Percentiles rank a stretch among this genome's conserved stretches.
Evolutionary conservation across 345 rosid genomes (phyloP).

Genomic region (Streptanthus diversifolius): DNA sequence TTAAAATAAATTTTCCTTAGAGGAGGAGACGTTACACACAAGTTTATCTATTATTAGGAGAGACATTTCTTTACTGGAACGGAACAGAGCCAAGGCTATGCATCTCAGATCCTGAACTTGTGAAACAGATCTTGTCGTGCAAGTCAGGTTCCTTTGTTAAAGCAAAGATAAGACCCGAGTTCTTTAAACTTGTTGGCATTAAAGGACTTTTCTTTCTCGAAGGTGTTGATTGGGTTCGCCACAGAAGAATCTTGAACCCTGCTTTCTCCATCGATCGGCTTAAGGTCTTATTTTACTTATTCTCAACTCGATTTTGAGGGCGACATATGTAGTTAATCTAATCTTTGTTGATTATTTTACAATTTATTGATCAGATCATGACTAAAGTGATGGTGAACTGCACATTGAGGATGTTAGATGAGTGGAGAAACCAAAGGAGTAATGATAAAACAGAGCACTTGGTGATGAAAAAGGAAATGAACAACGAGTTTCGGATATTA

Average conservation of each 20-base stretch:
- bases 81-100: neutral
- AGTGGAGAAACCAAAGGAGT: constrained; percentile 34
- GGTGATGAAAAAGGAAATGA: constrained; percentile 4
- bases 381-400: constrained; percentile 29
- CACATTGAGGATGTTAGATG: constrained; percentile 23
- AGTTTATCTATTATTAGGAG: neutral
- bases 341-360: neutral
- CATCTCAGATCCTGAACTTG: neutral
- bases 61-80: neutral
- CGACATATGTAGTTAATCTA: neutral
- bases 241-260: neutral
- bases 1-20: no score
- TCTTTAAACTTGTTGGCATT: neutral
- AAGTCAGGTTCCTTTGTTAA: neutral
- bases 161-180: neutral
- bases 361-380: constrained; percentile 9
- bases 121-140: neutral
- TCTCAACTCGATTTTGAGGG: neutral
- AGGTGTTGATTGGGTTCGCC: neutral
- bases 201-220: neutral
- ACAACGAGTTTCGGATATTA: constrained; percentile 31
- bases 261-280: neutral
- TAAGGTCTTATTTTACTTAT: neutral
- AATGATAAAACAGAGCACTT: neutral
- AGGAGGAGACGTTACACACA: neutral